These are phyloP conservation scores for Patellifolia procumbens DNA, from an alignment of 179 eudicot genomes.

Conservation along the genomic window DNA sequence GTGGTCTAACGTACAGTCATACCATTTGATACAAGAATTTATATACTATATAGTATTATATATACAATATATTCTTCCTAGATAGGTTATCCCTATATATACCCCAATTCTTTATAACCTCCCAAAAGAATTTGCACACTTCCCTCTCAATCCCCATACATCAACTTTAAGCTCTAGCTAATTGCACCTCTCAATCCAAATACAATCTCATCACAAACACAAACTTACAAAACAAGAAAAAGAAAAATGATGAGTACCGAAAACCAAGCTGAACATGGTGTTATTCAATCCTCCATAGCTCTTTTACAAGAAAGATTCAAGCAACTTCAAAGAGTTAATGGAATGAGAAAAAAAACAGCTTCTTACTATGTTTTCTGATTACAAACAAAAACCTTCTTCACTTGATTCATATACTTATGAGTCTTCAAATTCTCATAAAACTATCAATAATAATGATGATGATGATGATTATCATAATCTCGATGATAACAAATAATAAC, in stretches of 20 bases:
- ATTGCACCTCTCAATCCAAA: background rate
- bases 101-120: conserved; percentile 8
- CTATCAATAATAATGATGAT: background rate
- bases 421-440: background rate
- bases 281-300: conserved; percentile 61
- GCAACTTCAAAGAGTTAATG: conserved; percentile 62
- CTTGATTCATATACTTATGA: background rate
- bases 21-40: too few species aligned
- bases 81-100: conserved; percentile 14
- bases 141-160: background rate
- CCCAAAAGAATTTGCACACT: background rate
- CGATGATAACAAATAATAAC: conserved; percentile 9
- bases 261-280: conserved; percentile 31
- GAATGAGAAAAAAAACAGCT: conserved; percentile 66
- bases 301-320: conserved; percentile 79
- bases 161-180: background rate
- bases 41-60: too few species aligned
- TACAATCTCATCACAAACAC: background rate
- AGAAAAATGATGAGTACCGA: conserved; percentile 29
- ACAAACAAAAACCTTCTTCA: conserved; percentile 10
- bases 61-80: too few species aligned
- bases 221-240: background rate
- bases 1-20: too few species aligned
- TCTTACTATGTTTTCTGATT: conserved; percentile 36
- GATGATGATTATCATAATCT: background rate